Evolutionary conservation across 1,139 yeast genomes (phyloP), one percentile per base, ranked within the genome.

Genomic region (Candida sp.): DNA sequence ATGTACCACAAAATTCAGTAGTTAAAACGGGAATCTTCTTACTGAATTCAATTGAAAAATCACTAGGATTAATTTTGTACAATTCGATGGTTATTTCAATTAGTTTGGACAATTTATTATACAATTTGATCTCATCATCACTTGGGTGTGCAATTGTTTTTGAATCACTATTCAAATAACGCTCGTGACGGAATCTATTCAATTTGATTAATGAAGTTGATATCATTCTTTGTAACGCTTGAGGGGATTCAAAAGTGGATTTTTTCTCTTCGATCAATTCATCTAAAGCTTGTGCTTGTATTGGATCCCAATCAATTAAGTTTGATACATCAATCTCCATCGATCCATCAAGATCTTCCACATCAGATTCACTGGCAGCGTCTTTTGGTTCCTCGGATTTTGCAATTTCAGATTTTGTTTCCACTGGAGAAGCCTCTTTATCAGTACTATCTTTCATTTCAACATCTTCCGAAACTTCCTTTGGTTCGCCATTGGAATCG

Each of bases 1-100:
- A 73, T 1, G 86, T 77, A 43, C 98, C 98, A 36, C 78, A 70
- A 56, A 87, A 90, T 52, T 85, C 88, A 19, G 84, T 78, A 56
- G 82, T 81, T 45, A 87, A 71, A 1, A 87, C 85, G 0, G 97
- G 96, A 37, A 90, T 55, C 43, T 64, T 73, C 39, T 69, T 60
- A 50, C 75, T 70, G 43, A 71, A 60, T 37, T 60, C 56, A 34
- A 62, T 49, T 9, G 77, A 66, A 32, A 77, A 54, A 19, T 58
- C 56, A 15, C 54, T 53, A 6, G 69, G 66, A 5, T 52, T 46
- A 6, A 69, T 47, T 21, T 64, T 58, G 49, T 63, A 52, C n/a
- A 57, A 47, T 34, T 61, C 58, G 21, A 73, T 58, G 19, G 68
- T 60, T 36, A 70, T 49, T 3, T 64, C 47, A 23, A 72, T 54